Base-by-base conservation (phyloP, 2,329 filamentous ascomycete genomes). In the Apiospora rasikravindrae region DNA sequence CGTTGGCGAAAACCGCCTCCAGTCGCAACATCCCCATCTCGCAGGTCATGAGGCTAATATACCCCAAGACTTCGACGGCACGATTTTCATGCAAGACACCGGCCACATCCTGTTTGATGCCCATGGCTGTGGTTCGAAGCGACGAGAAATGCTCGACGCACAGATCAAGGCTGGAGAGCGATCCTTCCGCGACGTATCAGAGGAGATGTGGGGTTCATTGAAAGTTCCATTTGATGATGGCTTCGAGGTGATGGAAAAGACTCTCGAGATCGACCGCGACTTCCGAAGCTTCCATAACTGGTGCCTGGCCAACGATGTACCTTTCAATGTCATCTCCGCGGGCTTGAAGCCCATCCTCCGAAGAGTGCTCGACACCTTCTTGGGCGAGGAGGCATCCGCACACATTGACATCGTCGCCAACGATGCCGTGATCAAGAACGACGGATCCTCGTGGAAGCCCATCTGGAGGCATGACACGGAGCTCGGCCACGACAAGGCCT, bases 41-140 rank as follows among this genome's bases (percentile, higher is more conserved):
- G 1, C 22, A 19, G 8, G 6, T 2, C 53, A 29, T 22, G 3
- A 37, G 53, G 69, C 74, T 78, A 73, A 79, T 71, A 74, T 7
- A 0, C 10, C 40, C 68, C 42, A 72, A 91, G 90, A 93, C 80
- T 93, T 93, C 76, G 91, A 93, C 79, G 91, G 91, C 74, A 93
- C 91, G 4, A 93, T 93, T 74, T 92, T 92, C 84, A 91, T 91
- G 86, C 89, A 92, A 84, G 89, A 92, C 76, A 92, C 89, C 1
- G 91, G 91, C 64, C 91, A 93, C 78, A 87, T 92, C 75, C 88
- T 93, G 69, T 91, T 92, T 81, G 90, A 92, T 78, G 85, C 85
- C 76, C 87, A 90, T 75, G 90, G 91, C 69, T 92, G 90, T 80
- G 91, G 91, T 40, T 82, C 84, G 29, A 84, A 87, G 73, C 84